Percentiles rank a stretch among this genome's conserved stretches.
Conservation (phyloP, 345 rosid genomes). For the Luvunga scandens region DNA sequence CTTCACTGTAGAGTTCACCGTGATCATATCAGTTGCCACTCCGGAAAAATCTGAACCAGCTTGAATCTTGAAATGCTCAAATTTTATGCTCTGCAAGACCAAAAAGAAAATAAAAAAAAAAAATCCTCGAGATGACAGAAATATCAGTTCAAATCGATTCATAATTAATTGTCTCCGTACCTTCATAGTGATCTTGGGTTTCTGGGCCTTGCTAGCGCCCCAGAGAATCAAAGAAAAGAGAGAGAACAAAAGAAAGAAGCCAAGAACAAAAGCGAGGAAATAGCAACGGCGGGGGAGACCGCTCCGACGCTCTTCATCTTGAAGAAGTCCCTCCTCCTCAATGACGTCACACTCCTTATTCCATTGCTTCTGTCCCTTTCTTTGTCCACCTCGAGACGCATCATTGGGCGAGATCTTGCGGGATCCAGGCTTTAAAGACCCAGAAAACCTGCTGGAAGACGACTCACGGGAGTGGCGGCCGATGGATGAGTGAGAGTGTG, state of each 20-base stretch:
- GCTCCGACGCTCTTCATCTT: slow-evolving; percentile 59
- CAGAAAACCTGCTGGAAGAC: slow-evolving; percentile 87
- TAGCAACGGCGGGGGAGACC: slow-evolving; percentile 88
- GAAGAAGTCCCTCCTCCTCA: slow-evolving; percentile 95
- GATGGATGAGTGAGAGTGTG: slow-evolving; percentile 90
- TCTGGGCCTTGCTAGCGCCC: slow-evolving; percentile 84
- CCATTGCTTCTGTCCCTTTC: slow-evolving; percentile 67
- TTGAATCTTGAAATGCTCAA: slow-evolving; percentile 76
- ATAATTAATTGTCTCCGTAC: slow-evolving; percentile 19
- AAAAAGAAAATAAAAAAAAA: slow-evolving; percentile 3
- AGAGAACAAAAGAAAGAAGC: slow-evolving; percentile 82
- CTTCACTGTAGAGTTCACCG: slow-evolving; percentile 70
- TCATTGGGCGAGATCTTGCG: slow-evolving; percentile 87
- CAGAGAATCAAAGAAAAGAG: slow-evolving; percentile 80
- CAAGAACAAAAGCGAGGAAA: slow-evolving; percentile 68
- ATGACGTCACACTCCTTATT: slow-evolving; percentile 63
- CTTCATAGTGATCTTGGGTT: slow-evolving; percentile 84
- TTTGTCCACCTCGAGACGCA: slow-evolving; percentile 38
- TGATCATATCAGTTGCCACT: slow-evolving; percentile 89
- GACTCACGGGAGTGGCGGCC: slow-evolving; percentile 91
- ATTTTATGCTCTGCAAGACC: slow-evolving; percentile 57
- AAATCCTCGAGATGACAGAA: not conserved
- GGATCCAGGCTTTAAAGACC: slow-evolving; percentile 84
- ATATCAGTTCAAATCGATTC: not conserved
- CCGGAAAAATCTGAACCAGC: slow-evolving; percentile 92